phyloP scores from a whole-genome alignment of 1,284 basidiomycete species.

The Hypsizygus ulmarius region DNA sequence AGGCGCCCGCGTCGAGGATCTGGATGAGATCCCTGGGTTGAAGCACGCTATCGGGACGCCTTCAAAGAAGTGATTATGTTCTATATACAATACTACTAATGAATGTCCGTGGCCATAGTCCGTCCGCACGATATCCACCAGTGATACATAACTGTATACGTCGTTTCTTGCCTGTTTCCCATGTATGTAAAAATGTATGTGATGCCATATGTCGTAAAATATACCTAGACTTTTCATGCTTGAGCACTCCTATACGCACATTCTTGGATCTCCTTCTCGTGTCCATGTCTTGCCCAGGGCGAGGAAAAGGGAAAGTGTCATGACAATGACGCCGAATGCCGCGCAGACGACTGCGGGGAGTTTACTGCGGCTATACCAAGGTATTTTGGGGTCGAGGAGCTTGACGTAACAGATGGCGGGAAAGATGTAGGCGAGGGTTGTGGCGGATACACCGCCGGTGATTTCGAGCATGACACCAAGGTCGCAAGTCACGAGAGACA shows the following conservation, averaged over 20 bases:
- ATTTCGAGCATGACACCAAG: constrained; percentile 97
- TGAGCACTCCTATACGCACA: constrained; percentile 47
- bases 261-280: constrained; percentile 63
- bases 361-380: constrained; percentile 68
- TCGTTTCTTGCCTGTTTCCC: neutral
- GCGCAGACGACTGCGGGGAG: constrained; percentile 75
- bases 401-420: constrained; percentile 86
- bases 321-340: constrained; percentile 75
- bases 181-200: neutral
- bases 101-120: neutral
- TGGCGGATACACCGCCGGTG: constrained; percentile 93
- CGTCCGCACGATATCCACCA: neutral
- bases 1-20: constrained; percentile 65
- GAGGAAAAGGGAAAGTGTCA: constrained; percentile 73
- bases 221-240: neutral
- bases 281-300: constrained; percentile 78
- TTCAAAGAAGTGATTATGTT: constrained; percentile 1
- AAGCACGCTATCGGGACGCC: constrained; percentile 36
- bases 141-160: neutral
- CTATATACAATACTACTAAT: constrained; percentile 1
- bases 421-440: constrained; percentile 93
- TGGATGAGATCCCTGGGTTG: constrained; percentile 64
- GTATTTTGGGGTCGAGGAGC: constrained; percentile 55
- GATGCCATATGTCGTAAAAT: neutral
- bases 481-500: constrained; percentile 93